phyloP scores from a whole-genome alignment of 2,329 filamentous ascomycete genomes.

The Neoscytalidium dimidiatum region DNA sequence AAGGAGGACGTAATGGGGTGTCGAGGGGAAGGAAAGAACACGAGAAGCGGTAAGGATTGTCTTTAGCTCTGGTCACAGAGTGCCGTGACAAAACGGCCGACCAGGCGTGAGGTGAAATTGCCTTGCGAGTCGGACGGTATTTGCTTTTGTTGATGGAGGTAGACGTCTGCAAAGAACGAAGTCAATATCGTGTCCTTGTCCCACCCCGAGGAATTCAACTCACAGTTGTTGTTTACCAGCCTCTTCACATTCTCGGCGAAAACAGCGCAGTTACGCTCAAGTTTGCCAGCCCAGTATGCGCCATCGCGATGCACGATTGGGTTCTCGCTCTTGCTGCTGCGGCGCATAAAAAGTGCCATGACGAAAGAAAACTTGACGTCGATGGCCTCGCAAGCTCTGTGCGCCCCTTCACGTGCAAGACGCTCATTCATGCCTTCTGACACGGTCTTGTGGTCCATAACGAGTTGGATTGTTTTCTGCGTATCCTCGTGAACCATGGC shows the following conservation, averaged over 20 bases:
- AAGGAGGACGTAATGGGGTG: not conserved
- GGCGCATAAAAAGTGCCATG: constrained; percentile 42
- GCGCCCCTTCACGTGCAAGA: constrained; percentile 36
- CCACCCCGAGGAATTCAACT: not conserved
- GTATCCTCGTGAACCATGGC: constrained; percentile 51
- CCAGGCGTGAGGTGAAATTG: constrained; percentile 18
- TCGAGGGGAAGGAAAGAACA: not conserved
- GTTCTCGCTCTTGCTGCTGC: constrained; percentile 16
- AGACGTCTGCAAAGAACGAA: not conserved
- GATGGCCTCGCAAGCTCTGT: constrained; percentile 45
- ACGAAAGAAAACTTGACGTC: constrained; percentile 48
- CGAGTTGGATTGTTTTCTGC: constrained; percentile 48
- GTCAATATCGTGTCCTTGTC: not conserved
- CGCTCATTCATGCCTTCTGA: constrained; percentile 29
- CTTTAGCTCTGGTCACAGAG: constrained; percentile 13
- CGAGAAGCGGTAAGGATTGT: constrained; percentile 11
- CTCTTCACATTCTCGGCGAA: constrained; percentile 11
- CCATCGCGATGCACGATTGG: constrained; percentile 15
- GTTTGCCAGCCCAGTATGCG: constrained; percentile 5
- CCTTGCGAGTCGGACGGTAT: constrained; percentile 16
- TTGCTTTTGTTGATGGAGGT: constrained; percentile 17
- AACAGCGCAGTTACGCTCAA: constrained; percentile 8
- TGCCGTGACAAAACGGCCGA: constrained; percentile 15
- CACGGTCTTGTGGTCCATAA: constrained; percentile 41
- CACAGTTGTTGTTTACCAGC: constrained; percentile 14